Evolutionary conservation across 805 yeast genomes (phyloP).

Genomic region (Trichomonascus vanleenenianus): DNA sequence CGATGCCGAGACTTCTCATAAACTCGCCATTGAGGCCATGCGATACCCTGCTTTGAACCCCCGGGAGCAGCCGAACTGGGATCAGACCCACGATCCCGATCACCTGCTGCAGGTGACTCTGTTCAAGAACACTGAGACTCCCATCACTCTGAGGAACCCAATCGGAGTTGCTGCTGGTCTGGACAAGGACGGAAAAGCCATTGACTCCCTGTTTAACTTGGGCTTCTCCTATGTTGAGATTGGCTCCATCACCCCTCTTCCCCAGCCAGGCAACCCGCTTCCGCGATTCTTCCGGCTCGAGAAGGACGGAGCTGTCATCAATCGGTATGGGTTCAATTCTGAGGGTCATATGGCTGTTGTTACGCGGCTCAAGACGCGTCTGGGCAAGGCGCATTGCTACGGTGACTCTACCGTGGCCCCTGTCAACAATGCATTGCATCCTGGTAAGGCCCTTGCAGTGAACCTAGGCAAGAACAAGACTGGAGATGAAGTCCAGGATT

Average conservation of each 20-base stretch:
- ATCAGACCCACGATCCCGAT: conserved; percentile 25
- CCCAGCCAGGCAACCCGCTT: conserved; percentile 92
- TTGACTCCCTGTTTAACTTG: conserved; percentile 65
- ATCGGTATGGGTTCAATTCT: conserved; percentile 92
- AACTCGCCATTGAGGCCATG: conserved; percentile 60
- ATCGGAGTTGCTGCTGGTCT: conserved; percentile 94
- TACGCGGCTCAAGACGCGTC: conserved; percentile 58
- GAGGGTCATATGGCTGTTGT: conserved; percentile 74
- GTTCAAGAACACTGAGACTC: conserved; percentile 20
- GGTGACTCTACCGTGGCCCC: conserved; percentile 15
- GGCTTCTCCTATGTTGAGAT: conserved; percentile 91
- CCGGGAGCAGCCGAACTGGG: conserved; percentile 21
- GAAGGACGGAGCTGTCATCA: conserved; percentile 82
- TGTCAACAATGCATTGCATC: conserved; percentile 45
- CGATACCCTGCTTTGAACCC: conserved; percentile 36
- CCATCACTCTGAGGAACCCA: conserved; percentile 53
- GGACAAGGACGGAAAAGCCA: conserved; percentile 88
- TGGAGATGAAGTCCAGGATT: conserved; percentile 86
- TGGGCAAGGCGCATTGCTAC: conserved; percentile 32
- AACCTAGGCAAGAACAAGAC: conserved; percentile 89
- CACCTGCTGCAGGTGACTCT: conserved; percentile 22
- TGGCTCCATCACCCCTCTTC: conserved; percentile 86
- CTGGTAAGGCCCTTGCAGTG: conserved; percentile 63
- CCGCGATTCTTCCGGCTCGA: conserved; percentile 87
- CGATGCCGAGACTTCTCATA: conserved; percentile 84